Base-by-base conservation (phyloP, 2,329 filamentous ascomycete genomes). In the Davidsoniella virescens region DNA sequence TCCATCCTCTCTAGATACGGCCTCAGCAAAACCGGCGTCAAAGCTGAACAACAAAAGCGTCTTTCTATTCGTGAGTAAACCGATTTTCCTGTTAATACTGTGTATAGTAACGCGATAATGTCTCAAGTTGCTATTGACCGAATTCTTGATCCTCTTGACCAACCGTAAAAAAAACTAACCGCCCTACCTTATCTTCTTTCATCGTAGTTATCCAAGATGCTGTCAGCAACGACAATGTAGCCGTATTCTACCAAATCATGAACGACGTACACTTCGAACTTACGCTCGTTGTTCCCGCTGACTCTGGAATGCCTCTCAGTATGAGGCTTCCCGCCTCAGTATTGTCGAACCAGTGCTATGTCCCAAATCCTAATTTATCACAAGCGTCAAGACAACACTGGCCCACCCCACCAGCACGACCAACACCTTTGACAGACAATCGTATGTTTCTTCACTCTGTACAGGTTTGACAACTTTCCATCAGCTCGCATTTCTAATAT, bases 1-100 rank as follows among this genome's bases (percentile, higher is more conserved):
- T 72, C 72, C 48, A 81, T 96, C 56, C 84, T 90, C 60, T 75
- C 78, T 55, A 70, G 75, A 54, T 85, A 94, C 66, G 75, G 79
- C 44, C 70, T 94, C 36, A 75, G 77, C 56, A 82, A 85, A 54
- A 84, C 82, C 25, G 92, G 92, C 17, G 82, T 92, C 59, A 98
- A 98, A 70, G 77, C 79, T 33, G 76, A 84, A 40, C 69, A 96
- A 53, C 87, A 94, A 65, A 68, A 69, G 52, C 81, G 90, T 59
- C 84, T 95, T 54, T 76, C 82, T 55, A 70, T 76, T 53, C 76
- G 92, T 96, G 71, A 65, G 84, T 78, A 49, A 51, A 44, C 54
- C 51, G 48, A 29, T 36, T 12, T 20, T 5, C 33, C 14, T 23
- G 14, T 44, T 17, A 9, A 33, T 33, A 9, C 12, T 33, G 29